phyloP scores from a whole-genome alignment of 192 early-diverging fungal genomes.

The Rhizophagus clarus region DNA sequence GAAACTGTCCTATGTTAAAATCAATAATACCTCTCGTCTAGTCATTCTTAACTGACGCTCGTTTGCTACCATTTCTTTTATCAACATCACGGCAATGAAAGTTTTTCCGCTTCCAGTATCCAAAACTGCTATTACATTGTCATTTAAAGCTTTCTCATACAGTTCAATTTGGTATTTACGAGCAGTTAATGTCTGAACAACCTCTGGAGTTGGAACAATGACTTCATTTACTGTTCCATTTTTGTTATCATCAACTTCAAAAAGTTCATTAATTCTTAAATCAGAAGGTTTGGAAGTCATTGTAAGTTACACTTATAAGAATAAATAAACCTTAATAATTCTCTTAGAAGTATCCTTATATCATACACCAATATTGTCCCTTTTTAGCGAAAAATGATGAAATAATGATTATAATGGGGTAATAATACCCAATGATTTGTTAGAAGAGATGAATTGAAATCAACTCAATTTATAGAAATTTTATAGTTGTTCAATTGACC shows the following conservation, averaged over 20 bases:
- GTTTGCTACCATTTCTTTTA: conserved; percentile 65
- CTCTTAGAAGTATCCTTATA: no score
- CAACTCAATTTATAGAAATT: no score
- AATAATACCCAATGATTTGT: not conserved
- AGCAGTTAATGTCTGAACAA: not conserved
- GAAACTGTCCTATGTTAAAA: not conserved
- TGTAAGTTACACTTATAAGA: not conserved
- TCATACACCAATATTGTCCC: no score
- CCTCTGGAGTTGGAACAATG: not conserved
- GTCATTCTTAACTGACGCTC: conserved; percentile 42
- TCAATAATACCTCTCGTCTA: conserved; percentile 39
- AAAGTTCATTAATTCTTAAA: not conserved
- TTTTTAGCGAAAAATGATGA: no score
- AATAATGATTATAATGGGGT: no score
- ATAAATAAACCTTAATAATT: no score
- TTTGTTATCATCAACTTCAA: not conserved
- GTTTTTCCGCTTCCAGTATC: conserved; percentile 97
- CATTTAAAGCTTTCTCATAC: conserved; percentile 60
- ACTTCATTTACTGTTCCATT: not conserved
- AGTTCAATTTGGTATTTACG: conserved; percentile 79
- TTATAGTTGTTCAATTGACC: no score
- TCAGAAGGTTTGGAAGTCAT: not conserved
- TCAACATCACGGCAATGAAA: conserved; percentile 82
- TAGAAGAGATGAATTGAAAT: no score
- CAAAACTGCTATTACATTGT: conserved; percentile 87